These are phyloP conservation scores for Vitis hybrid DNA, from an alignment of 177 flowering plant genomes.

Conservation along the genomic window DNA sequence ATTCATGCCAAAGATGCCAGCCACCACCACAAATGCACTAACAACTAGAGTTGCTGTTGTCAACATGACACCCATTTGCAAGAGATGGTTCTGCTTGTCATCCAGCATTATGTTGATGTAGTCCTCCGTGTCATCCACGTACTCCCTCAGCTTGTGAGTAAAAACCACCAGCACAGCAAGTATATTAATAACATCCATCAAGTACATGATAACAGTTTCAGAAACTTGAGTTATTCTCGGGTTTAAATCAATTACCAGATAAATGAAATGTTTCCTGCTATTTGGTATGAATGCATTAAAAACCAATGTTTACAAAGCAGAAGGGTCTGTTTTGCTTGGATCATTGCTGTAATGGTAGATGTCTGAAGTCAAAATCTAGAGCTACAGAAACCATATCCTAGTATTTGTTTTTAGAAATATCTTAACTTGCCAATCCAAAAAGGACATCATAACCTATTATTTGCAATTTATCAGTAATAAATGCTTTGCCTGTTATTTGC, in stretches of 20 bases:
- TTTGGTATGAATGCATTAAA: background rate
- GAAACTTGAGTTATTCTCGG: too few relatives aligned
- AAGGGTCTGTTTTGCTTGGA: too few relatives aligned
- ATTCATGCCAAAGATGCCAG: constrained; percentile 82
- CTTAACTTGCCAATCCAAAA: too few relatives aligned
- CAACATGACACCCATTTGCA: constrained; percentile 90
- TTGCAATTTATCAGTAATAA: too few relatives aligned
- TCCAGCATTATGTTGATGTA: constrained; percentile 94
- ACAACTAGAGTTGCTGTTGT: constrained; percentile 81
- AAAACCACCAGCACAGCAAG: background rate
- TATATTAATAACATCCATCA: background rate
- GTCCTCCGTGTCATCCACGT: constrained; percentile 92
- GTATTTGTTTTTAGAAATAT: too few relatives aligned
- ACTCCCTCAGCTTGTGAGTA: constrained; percentile 66
- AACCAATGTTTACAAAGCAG: background rate
- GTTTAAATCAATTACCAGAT: background rate
- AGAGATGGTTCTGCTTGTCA: constrained; percentile 87
- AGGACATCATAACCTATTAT: too few relatives aligned
- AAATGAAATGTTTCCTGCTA: too few relatives aligned
- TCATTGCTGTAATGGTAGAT: too few relatives aligned
- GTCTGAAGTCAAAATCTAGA: too few relatives aligned
- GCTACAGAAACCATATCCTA: too few relatives aligned
- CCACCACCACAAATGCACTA: constrained; percentile 76
- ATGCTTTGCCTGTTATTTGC: too few relatives aligned
- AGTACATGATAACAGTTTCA: background rate